Base-by-base conservation (phyloP, 1,284 basidiomycete species). In the Pseudozyma pruni region DNA sequence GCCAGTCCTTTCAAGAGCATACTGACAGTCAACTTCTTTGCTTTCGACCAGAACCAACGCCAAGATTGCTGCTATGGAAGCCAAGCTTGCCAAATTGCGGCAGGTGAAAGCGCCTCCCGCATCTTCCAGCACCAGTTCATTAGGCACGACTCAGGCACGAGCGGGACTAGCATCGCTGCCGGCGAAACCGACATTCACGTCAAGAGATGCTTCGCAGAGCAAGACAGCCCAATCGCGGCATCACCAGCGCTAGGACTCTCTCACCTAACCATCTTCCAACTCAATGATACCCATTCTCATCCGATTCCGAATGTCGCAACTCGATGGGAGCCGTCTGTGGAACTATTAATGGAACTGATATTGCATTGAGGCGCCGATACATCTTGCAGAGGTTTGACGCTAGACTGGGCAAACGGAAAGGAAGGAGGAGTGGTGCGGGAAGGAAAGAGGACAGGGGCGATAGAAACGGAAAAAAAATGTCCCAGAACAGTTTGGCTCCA, bases 1-100 rank as follows among this genome's bases (percentile, higher is more conserved):
- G 16, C 7, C 6, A 4, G 32, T 20, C 22, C 19, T 3, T 33
- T 14, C 11, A 6, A 11, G 32, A 25, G 7, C 14, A 25, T n/a
- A 45, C 41, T 45, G 35, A 53, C 29, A 13, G 4, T 7, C 9
- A 19, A 2, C 8, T 27, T 22, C 5, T 22, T 22, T 32, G 29
- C n/a, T 8, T 11, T 29, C 11, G 16, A 29, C n/a, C 44, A 76
- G 67, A 6, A 93, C 91, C 1, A 86, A 88, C 44, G 89, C 89
- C 68, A 96, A 96, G 84, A 98, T 98, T 74, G 93, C 93, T 2
- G 89, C 90, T 64, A 90, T 97, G 87, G 95, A 98, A 83, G 94
- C 94, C 5, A 98, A 98, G 83, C 85, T 98, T 3, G 61, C 68
- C 45, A 53, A 62, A 33, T 42, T 71, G 32, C 57, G 68, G 4